A percentile compares a stretch with the other conserved stretches of the same genome.
Evolutionary conservation across 2,329 filamentous ascomycete genomes (phyloP).

Genomic region (Ophiocordyceps camponoti-rufipedis): DNA sequence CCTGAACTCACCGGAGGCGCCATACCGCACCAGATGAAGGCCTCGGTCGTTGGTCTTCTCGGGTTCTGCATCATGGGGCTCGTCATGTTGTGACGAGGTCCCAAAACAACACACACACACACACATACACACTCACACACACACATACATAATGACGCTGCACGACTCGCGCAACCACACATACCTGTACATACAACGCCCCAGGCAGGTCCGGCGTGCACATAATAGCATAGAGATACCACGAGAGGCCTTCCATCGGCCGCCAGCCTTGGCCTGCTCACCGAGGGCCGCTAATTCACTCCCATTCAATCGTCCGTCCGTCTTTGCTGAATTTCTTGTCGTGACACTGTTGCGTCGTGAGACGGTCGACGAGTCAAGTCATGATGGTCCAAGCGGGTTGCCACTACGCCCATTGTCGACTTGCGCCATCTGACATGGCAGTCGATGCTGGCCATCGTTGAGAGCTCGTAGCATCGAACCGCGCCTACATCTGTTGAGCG

Average conservation of each 20-base stretch:
- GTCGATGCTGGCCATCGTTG: too few relatives aligned
- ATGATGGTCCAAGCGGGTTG: too few relatives aligned
- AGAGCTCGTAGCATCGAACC: too few relatives aligned
- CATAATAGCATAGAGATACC: slow-evolving; percentile 4
- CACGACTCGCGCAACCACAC: not conserved
- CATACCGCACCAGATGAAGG: slow-evolving; percentile 13
- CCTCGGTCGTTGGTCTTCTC: slow-evolving; percentile 16
- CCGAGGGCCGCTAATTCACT: slow-evolving; percentile 1
- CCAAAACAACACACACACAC: too few relatives aligned
- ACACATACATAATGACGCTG: slow-evolving; percentile 2
- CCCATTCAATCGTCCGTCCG: not conserved
- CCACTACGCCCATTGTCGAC: too few relatives aligned
- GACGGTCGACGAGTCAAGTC: not conserved
- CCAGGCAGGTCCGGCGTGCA: slow-evolving; percentile 3
- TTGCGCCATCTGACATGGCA: too few relatives aligned
- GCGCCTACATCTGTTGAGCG: too few relatives aligned
- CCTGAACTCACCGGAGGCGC: slow-evolving; percentile 14
- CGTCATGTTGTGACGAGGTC: slow-evolving; percentile 11
- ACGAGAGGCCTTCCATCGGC: not conserved
- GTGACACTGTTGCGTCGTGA: too few relatives aligned
- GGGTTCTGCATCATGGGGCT: slow-evolving; percentile 19
- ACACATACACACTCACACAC: not conserved
- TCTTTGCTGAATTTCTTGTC: not conserved
- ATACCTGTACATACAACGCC: slow-evolving; percentile 2
- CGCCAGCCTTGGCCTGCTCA: not conserved